These are phyloP conservation scores for Trypanosoma avium DNA, from an alignment of 208 protist genomes.

Conservation along the genomic window DNA sequence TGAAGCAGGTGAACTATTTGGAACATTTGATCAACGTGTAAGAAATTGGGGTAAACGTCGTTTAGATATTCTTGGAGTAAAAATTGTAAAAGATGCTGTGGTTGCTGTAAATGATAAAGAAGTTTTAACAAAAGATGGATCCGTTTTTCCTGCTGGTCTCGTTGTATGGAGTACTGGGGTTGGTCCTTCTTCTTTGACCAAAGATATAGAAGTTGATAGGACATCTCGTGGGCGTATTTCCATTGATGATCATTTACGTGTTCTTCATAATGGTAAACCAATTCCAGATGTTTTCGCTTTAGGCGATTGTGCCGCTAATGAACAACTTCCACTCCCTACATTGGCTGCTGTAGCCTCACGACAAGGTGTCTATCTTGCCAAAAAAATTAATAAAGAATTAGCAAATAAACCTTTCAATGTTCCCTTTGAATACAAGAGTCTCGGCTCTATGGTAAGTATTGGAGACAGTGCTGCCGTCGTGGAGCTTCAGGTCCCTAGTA, in stretches of 20 bases:
- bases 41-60: conserved; percentile 74
- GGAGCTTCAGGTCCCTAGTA: conserved; percentile 17
- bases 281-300: conserved; percentile 80
- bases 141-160: conserved; percentile 57
- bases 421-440: conserved; percentile 76
- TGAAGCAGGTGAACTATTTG: conserved; percentile 88
- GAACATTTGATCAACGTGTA: conserved; percentile 82
- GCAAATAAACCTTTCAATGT: conserved; percentile 23
- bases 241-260: conserved; percentile 69
- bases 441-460: conserved; percentile 81
- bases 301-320: conserved; percentile 81
- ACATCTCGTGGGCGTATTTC: conserved; percentile 63
- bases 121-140: conserved; percentile 72
- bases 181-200: conserved; percentile 72
- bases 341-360: conserved; percentile 83
- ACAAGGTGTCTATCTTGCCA: conserved; percentile 76
- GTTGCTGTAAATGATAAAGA: conserved; percentile 69
- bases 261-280: conserved; percentile 61
- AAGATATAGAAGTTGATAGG: conserved; percentile 71
- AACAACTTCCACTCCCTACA: conserved; percentile 57
- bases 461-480: conserved; percentile 58
- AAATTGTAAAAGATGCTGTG: conserved; percentile 68
- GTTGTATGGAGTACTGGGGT: conserved; percentile 91
- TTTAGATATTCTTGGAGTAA: conserved; percentile 64
- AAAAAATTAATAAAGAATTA: conserved; percentile 59